Conservation (phyloP, 1,139 yeast species). For the Pichiaceae sp. region DNA sequence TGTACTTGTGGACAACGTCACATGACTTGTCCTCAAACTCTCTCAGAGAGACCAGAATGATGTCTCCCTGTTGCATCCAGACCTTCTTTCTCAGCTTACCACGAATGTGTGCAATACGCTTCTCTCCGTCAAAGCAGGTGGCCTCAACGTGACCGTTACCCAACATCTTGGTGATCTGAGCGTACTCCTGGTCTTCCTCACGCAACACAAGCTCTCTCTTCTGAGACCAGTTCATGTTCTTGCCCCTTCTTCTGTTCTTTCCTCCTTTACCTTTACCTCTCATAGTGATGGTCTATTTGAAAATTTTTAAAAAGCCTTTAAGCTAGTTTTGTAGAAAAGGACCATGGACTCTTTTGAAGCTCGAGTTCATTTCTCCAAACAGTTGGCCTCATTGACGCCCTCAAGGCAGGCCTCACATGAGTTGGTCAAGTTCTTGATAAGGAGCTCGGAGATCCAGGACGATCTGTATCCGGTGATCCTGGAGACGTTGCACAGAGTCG, state of each 20-base stretch:
- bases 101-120: slow-evolving; percentile 95
- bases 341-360: slow-evolving; percentile 76
- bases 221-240: slow-evolving; percentile 85
- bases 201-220: slow-evolving; percentile 88
- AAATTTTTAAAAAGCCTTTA: slow-evolving; percentile 2
- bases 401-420: slow-evolving; percentile 46
- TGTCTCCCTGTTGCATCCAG: slow-evolving; percentile 99
- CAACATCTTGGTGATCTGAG: slow-evolving; percentile 95
- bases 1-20: slow-evolving; percentile 95
- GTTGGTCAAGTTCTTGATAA: slow-evolving; percentile 53
- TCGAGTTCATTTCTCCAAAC: slow-evolving; percentile 57
- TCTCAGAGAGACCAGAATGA: slow-evolving; percentile 88
- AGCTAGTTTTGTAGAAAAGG: not conserved
- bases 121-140: slow-evolving; percentile 85
- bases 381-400: slow-evolving; percentile 54
- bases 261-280: slow-evolving; percentile 39
- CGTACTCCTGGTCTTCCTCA: slow-evolving; percentile 98
- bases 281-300: slow-evolving; percentile 7
- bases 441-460: slow-evolving; percentile 55
- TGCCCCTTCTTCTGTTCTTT: slow-evolving; percentile 97
- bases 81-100: slow-evolving; percentile 99
- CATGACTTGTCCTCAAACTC: slow-evolving; percentile 98
- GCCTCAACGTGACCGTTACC: slow-evolving; percentile 98
- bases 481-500: slow-evolving; percentile 52
- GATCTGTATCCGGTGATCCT: slow-evolving; percentile 65